Base-by-base conservation (phyloP, 192 early-diverging fungal species). In the Phlyctochytrium arcticum region DNA sequence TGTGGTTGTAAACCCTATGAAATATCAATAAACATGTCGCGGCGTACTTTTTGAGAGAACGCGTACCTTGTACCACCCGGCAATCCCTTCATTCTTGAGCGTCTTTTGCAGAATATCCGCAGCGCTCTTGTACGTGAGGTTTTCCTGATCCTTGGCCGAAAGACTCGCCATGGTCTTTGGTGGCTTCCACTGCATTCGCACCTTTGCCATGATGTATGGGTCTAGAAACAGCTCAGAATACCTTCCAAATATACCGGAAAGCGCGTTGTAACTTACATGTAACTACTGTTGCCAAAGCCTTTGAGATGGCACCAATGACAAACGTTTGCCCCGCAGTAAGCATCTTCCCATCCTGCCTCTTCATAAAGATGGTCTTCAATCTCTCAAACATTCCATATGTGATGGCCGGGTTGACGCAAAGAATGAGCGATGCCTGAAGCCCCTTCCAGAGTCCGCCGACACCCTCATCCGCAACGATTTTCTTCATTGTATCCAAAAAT, bases 151-250 rank as follows among this genome's bases (percentile, higher is more conserved):
- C 39, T 34, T 77, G 56, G 70, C 63, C 67, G 79, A 77, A 50
- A 78, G 46, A 27, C 57, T 46, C 46, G 67, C 70, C 7, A 80
- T 80, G 26, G 83, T 69, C 68, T 75, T 76, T 32, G 77, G 75
- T 29, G 74, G 71, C 35, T 71, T 68, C 77, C 78, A 83, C 49
- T 99, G 96, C 62, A 99, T 83, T 49, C 93, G 78, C 23, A 98
- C 92, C 67, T 99, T 99, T 44, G 96, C 96, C 96, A 99, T 97
- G 72, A 99, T 99, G 68, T 97, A 99, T 24, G 96, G 95, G 64
- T 98, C 92, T 17, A 86, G 68, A 12, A 90, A 66, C 46, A 27
- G 8, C 27, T 10, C 32, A 30, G 27, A 30, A 29, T 44, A 19
- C 0, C 39, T 44, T 44, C 39, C 39, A 44, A 19, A 44, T n/a